A percentile compares a stretch with the other conserved stretches of the same genome.
Conservation (phyloP, 306 rosid species). For the Vigna nakashimae region DNA sequence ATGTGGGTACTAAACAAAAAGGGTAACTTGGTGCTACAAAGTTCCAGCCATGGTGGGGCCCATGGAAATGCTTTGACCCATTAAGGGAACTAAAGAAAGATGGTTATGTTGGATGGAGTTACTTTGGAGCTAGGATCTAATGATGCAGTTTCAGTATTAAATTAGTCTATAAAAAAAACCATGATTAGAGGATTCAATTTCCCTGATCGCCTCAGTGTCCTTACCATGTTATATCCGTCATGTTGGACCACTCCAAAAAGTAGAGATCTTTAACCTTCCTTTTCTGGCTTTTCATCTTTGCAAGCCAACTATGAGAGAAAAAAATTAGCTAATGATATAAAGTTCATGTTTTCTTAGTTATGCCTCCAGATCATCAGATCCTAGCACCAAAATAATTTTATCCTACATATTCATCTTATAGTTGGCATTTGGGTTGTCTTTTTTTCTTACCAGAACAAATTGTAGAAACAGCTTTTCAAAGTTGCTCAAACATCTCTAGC, state of each 20-base stretch:
- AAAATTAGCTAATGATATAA: background rate
- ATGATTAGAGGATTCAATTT: background rate
- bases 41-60: background rate
- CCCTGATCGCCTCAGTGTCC: background rate
- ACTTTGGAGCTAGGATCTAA: slow-evolving; percentile 18
- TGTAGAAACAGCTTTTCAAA: background rate
- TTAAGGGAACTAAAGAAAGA: background rate
- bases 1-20: background rate
- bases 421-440: background rate
- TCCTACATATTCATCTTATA: slow-evolving; percentile 14
- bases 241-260: background rate
- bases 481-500: slow-evolving; percentile 1
- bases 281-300: background rate
- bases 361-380: background rate
- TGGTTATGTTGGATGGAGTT: background rate
- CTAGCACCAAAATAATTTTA: slow-evolving; percentile 6
- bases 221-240: background rate
- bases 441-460: slow-evolving; percentile 14
- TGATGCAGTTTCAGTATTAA: background rate
- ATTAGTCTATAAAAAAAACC: background rate
- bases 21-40: background rate
- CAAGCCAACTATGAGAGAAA: background rate
- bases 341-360: background rate
- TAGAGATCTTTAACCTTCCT: background rate
- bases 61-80: background rate